Percentiles rank a stretch among this genome's conserved stretches.
These are phyloP conservation scores for Mycena latifolia DNA, from an alignment of 768 basidiomycete genomes.

Conservation along the genomic window DNA sequence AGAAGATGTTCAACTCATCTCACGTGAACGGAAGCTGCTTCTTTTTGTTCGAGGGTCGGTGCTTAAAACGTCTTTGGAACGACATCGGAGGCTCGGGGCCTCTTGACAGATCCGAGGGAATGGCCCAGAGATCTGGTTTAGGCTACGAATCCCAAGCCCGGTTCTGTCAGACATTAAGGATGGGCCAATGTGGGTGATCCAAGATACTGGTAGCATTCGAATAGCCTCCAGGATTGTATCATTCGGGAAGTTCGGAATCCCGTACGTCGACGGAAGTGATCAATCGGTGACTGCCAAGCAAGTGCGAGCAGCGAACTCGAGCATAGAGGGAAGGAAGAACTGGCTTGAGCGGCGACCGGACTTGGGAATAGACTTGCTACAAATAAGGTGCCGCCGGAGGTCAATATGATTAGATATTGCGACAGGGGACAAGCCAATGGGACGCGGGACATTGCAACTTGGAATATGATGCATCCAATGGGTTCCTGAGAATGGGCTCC, in stretches of 20 bases:
- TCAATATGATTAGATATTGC: constrained; percentile 17
- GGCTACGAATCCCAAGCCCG: constrained; percentile 15
- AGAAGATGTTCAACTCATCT: not conserved
- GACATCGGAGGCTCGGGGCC: not conserved
- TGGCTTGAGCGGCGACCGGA: not conserved
- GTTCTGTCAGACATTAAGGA: not conserved
- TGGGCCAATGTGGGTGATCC: constrained; percentile 3
- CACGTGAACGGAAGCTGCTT: constrained; percentile 7
- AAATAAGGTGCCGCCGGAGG: constrained; percentile 10
- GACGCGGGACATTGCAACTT: constrained; percentile 5
- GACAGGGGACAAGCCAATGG: constrained; percentile 23
- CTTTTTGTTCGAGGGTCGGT: constrained; percentile 28
- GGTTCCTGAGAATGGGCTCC: constrained; percentile 12
- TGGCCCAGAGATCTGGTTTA: constrained; percentile 20
- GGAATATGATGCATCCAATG: constrained; percentile 14
- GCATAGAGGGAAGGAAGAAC: not conserved
- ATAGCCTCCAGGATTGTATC: constrained; percentile 2
- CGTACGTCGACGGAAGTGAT: not conserved
- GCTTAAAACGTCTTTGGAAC: constrained; percentile 27
- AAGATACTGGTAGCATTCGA: constrained; percentile 16
- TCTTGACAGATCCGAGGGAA: constrained; percentile 31
- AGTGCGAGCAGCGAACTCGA: not conserved
- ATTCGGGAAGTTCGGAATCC: constrained; percentile 2
- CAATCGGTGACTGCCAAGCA: not conserved
- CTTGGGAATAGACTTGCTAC: not conserved